Evolutionary conservation across 2,329 filamentous ascomycete genomes (phyloP).

Genomic region (Monosporascus sp.): DNA sequence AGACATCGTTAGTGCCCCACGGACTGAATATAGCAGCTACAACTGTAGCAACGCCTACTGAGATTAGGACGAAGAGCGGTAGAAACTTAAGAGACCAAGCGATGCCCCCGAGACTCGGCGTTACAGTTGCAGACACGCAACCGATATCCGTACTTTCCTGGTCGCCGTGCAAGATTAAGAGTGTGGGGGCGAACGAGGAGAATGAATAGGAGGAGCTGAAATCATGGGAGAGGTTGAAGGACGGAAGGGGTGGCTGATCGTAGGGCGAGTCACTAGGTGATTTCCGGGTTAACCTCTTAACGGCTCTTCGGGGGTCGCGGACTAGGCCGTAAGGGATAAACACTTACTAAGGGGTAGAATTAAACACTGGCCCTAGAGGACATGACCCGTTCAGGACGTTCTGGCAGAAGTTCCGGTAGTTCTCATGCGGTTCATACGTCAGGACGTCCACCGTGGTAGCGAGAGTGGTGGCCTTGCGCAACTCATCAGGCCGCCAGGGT

Average conservation of each 20-base stretch:
- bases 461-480: constrained; percentile 66
- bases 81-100: constrained; percentile 68
- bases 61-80: constrained; percentile 69
- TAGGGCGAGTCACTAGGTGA: constrained; percentile 10
- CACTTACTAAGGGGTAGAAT: constrained; percentile 35
- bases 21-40: constrained; percentile 85
- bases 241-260: constrained; percentile 50
- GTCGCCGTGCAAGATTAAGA: constrained; percentile 74
- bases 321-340: background rate
- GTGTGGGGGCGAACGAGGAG: constrained; percentile 68
- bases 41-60: constrained; percentile 77
- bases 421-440: constrained; percentile 53
- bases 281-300: constrained; percentile 6
- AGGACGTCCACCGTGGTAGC: constrained; percentile 67
- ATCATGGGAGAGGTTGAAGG: constrained; percentile 67
- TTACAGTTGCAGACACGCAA: constrained; percentile 77
- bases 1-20: constrained; percentile 86
- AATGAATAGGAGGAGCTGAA: constrained; percentile 84
- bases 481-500: constrained; percentile 24
- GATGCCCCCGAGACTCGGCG: constrained; percentile 71
- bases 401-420: constrained; percentile 65
- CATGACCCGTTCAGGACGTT: constrained; percentile 58
- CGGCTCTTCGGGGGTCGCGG: background rate
- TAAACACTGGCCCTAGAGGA: constrained; percentile 70
- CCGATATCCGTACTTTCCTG: constrained; percentile 56